Conservation (phyloP, 192 early-diverging fungal species). For the Backusella macrospora region DNA sequence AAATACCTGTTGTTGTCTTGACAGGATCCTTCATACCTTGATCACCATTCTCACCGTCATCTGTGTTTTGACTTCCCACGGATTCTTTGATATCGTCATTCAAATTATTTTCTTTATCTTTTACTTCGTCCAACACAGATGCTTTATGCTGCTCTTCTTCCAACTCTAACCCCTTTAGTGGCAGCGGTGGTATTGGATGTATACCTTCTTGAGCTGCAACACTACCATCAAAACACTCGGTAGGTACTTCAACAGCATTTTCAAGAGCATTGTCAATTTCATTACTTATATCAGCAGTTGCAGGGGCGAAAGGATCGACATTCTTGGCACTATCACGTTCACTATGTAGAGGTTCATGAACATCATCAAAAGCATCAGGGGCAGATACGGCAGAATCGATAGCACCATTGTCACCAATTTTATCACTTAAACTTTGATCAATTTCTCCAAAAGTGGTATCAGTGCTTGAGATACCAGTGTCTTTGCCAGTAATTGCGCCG, state of each 20-base stretch:
- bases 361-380: background rate
- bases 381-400: no score
- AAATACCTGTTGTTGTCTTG: background rate
- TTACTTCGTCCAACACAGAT: background rate
- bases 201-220: background rate
- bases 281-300: background rate
- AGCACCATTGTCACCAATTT: background rate
- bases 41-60: background rate
- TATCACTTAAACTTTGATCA: background rate
- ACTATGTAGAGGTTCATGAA: background rate
- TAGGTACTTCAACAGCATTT: background rate
- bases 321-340: background rate
- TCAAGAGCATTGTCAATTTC: slow-evolving; percentile 1
- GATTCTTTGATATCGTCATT: background rate
- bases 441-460: background rate
- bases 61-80: background rate
- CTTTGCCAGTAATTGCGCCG: background rate
- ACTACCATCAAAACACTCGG: background rate
- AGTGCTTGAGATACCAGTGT: background rate
- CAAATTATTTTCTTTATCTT: background rate
- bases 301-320: background rate
- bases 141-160: background rate
- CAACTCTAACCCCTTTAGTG: background rate
- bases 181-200: background rate
- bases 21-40: background rate